Base-by-base conservation (phyloP, 192 early-diverging fungal genomes). In the Tieghemiomyces parasiticus region DNA sequence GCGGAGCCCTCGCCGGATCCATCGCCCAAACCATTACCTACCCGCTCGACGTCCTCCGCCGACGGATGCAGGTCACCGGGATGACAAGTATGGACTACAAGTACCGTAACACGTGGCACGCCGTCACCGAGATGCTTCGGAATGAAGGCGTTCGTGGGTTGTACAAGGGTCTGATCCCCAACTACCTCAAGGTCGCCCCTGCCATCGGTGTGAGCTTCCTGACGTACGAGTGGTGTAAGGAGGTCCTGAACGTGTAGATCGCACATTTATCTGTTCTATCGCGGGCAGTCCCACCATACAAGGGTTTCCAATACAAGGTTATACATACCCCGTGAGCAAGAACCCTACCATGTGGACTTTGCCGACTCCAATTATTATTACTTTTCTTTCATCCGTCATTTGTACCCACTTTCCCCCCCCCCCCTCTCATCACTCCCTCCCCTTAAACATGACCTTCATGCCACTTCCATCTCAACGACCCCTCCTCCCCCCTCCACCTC, bases 181-280 rank as follows among this genome's bases (percentile, higher is more conserved):
- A 91, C 64, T 86, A 89, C 65, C 65, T 91, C 33, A 91, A 91
- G 64, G 86, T 91, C 2, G 87, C 83, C 0, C 89, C 89, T 22
- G 89, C 87, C 14, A 89, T 88, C 49, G 83, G 83, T 60, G 84
- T 91, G 38, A 85, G 84, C 49, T 88, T 91, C 71, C 82, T 82
- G 63, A 81, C 85, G 16, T 89, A 91, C 51, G 89, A 91, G 63
- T 69, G 80, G 65, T 82, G 78, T 61, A 87, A 87, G 66, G 85
- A 88, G 20, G 46, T 74, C 16, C 67, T 89, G 61, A 65, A 68
- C 61, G 75, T 56, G 30, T 53, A 61, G 55, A n/a, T n/a, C n/a
- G n/a, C n/a, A n/a, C n/a, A n/a, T n/a, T n/a, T n/a, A n/a, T n/a
- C n/a, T n/a, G n/a, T n/a, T n/a, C n/a, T n/a, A n/a, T n/a, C n/a